Evolutionary conservation across 2,329 filamentous ascomycete genomes (phyloP).

Genomic region (Ophiocordyceps camponoti-leonardi): DNA sequence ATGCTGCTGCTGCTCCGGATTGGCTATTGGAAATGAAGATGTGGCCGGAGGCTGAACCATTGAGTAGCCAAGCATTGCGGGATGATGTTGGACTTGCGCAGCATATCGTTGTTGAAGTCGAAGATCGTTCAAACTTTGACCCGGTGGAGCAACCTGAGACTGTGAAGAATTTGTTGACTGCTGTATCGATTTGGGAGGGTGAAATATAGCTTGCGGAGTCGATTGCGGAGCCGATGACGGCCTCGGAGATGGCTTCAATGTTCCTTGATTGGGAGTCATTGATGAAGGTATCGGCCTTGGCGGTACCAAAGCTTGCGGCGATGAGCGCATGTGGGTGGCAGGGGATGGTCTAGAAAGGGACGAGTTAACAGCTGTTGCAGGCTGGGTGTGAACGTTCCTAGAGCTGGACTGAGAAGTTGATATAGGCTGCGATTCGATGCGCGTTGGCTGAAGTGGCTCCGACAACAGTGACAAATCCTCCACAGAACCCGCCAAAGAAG

Average conservation of each 20-base stretch:
- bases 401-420: not conserved
- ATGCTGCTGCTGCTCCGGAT: slow-evolving; percentile 10
- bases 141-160: slow-evolving; percentile 48
- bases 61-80: slow-evolving; percentile 18
- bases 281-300: slow-evolving; percentile 59
- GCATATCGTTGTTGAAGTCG: slow-evolving; percentile 46
- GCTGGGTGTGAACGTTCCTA: not conserved
- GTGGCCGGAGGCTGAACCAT: slow-evolving; percentile 18
- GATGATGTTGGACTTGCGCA: slow-evolving; percentile 25
- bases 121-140: slow-evolving; percentile 60
- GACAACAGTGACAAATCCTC: slow-evolving; percentile 37
- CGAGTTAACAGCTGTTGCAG: not conserved
- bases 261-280: slow-evolving; percentile 36
- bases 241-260: slow-evolving; percentile 57
- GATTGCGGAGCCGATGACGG: slow-evolving; percentile 83
- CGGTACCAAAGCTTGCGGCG: slow-evolving; percentile 19
- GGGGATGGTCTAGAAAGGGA: slow-evolving; percentile 5
- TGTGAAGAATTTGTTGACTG: slow-evolving; percentile 62
- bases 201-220: slow-evolving; percentile 66
- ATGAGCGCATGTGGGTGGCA: slow-evolving; percentile 14
- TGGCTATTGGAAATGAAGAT: slow-evolving; percentile 18
- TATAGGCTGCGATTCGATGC: slow-evolving; percentile 13
- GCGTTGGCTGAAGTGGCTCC: slow-evolving; percentile 34
- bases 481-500: slow-evolving; percentile 35
- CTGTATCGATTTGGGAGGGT: slow-evolving; percentile 58